Conservation (phyloP, 352 stramenopile species). For the Phytophthora pini region DNA sequence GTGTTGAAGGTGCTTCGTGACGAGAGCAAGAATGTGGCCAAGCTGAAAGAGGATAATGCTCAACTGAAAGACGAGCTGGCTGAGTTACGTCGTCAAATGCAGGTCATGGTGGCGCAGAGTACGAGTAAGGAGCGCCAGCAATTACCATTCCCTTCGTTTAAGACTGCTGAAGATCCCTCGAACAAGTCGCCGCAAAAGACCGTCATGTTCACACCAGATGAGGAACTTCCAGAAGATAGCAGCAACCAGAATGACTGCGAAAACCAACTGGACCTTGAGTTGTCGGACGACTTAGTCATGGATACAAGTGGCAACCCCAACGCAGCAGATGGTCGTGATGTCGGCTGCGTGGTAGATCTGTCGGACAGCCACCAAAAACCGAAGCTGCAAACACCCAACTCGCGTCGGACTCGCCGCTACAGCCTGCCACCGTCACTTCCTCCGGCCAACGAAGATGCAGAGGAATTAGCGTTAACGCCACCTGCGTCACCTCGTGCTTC, state of each 20-base stretch:
- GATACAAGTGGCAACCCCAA: slow-evolving; percentile 49
- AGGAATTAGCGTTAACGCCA: slow-evolving; percentile 20
- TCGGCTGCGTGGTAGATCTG: slow-evolving; percentile 37
- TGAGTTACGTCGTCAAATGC: slow-evolving; percentile 62
- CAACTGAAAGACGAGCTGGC: slow-evolving; percentile 72
- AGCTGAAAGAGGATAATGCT: slow-evolving; percentile 79
- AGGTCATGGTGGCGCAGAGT: slow-evolving; percentile 47
- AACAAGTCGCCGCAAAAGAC: slow-evolving; percentile 25
- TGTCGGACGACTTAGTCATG: slow-evolving; percentile 25
- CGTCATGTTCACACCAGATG: slow-evolving; percentile 18
- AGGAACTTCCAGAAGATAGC: slow-evolving; percentile 9
- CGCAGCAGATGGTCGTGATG: slow-evolving; percentile 35
- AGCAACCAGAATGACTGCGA: slow-evolving; percentile 35
- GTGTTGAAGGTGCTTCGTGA: slow-evolving; percentile 52
- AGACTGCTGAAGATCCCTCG: slow-evolving; percentile 12
- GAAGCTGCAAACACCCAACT: slow-evolving; percentile 49
- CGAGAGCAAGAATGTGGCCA: slow-evolving; percentile 77
- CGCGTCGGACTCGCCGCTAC: slow-evolving; percentile 29
- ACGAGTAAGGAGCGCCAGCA: slow-evolving; percentile 26
- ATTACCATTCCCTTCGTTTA: slow-evolving; percentile 19
- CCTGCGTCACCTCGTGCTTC: slow-evolving; percentile 39
- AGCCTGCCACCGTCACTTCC: slow-evolving; percentile 32
- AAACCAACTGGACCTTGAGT: slow-evolving; percentile 38
- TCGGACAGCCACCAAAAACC: slow-evolving; percentile 38
- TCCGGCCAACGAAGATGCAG: slow-evolving; percentile 29